These are phyloP conservation scores for sweet orange (Citrus sinensis) DNA, from an alignment of 345 rosid genomes.

Conservation along the genomic window DNA sequence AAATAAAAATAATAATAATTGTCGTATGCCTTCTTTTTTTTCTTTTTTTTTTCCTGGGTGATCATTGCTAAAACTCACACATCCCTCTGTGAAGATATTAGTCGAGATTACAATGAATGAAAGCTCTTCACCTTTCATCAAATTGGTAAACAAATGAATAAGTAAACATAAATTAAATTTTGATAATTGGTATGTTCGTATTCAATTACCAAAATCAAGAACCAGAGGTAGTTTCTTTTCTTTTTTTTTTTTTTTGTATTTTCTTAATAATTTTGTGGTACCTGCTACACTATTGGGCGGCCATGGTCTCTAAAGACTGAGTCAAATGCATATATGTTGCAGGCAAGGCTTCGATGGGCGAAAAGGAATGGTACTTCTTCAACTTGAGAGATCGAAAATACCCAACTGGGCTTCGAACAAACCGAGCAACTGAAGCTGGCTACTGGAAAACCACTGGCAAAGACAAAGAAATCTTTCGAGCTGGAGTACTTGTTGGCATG, in stretches of 20 bases:
- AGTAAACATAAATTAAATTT: background rate
- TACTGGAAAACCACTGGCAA: conserved; percentile 97
- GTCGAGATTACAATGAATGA: background rate
- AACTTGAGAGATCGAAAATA: conserved; percentile 82
- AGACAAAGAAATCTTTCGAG: conserved; percentile 73
- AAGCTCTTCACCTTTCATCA: background rate
- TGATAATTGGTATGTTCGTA: background rate
- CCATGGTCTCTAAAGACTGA: background rate
- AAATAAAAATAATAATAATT: background rate
- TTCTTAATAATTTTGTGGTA: too few species aligned
- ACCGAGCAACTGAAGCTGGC: conserved; percentile 91
- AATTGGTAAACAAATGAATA: background rate
- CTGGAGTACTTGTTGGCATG: conserved; percentile 75
- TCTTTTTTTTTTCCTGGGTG: background rate
- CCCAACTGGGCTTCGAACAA: conserved; percentile 95
- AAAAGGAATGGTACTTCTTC: conserved; percentile 97
- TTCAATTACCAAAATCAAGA: background rate
- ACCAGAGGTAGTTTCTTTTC: background rate
- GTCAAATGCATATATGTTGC: conserved; percentile 3
- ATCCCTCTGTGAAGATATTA: background rate
- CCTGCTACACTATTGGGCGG: too few species aligned
- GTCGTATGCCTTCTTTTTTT: background rate
- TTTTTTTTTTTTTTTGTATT: background rate
- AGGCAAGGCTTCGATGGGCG: conserved; percentile 97
- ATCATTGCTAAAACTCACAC: background rate